Evolutionary conservation across 2,329 filamentous ascomycete genomes (phyloP).

Genomic region (Mycosphaerelloides madeirae): DNA sequence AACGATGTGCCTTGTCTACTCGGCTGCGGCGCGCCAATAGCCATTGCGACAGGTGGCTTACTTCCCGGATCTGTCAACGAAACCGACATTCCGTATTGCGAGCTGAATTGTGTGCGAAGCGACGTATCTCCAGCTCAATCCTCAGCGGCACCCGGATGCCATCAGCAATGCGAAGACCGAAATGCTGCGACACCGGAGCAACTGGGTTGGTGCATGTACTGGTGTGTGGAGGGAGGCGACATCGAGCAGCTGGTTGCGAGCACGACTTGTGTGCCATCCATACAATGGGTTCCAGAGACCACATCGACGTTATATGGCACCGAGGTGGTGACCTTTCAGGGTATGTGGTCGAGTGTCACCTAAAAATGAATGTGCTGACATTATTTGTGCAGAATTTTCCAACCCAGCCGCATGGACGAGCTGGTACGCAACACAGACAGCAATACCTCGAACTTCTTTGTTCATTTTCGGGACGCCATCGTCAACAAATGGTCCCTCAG

Average conservation of each 20-base stretch:
- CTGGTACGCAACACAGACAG: too few species aligned
- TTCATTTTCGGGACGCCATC: too few species aligned
- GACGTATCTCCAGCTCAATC: background rate
- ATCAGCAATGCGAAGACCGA: background rate
- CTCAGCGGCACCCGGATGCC: background rate
- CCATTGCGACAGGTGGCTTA: background rate
- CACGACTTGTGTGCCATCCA: background rate
- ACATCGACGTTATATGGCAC: background rate
- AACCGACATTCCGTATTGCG: background rate
- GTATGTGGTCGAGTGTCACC: background rate
- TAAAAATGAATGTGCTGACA: too few species aligned
- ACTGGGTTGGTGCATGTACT: slow-evolving; percentile 2
- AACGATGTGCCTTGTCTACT: slow-evolving; percentile 1
- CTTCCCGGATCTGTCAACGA: background rate
- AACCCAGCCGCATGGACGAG: too few species aligned
- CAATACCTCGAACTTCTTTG: too few species aligned
- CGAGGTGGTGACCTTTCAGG: background rate
- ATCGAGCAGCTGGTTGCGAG: background rate
- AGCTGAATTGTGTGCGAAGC: slow-evolving; percentile 1
- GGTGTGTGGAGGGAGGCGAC: background rate
- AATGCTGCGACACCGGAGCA: background rate
- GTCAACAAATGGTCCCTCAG: too few species aligned
- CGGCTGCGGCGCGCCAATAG: background rate
- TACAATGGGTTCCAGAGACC: background rate
- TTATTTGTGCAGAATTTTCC: too few species aligned